These are phyloP conservation scores for Aspergillus sp. DNA, from an alignment of 2,329 filamentous ascomycete species.

Conservation along the genomic window DNA sequence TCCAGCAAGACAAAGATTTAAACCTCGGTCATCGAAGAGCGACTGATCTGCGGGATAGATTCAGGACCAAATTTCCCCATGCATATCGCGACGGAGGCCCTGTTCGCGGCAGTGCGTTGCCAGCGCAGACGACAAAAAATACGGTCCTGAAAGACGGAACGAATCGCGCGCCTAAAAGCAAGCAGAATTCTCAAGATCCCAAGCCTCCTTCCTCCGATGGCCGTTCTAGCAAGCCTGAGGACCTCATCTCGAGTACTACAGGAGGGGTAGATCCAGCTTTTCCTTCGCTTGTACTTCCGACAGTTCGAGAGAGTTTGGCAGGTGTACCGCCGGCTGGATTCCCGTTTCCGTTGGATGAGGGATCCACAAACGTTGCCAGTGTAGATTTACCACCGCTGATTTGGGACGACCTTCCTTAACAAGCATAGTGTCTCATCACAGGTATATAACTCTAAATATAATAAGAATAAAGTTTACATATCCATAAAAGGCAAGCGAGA, in stretches of 20 bases:
- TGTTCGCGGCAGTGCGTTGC: conserved; percentile 33
- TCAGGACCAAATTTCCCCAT: conserved; percentile 60
- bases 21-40: conserved; percentile 53
- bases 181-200: conserved; percentile 13
- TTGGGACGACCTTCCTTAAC: conserved; percentile 39
- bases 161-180: conserved; percentile 7
- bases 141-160: conserved; percentile 7
- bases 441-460: not conserved
- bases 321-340: conserved; percentile 21
- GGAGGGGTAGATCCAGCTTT: conserved; percentile 33
- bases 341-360: conserved; percentile 36
- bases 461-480: not conserved
- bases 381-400: conserved; percentile 37
- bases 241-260: conserved; percentile 12
- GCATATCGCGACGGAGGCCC: conserved; percentile 52
- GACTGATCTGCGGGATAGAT: conserved; percentile 62
- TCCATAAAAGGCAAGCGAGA: not conserved
- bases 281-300: conserved; percentile 31
- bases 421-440: not conserved
- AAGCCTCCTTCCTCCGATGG: conserved; percentile 10
- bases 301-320: conserved; percentile 23
- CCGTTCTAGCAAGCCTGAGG: conserved; percentile 18
- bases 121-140: conserved; percentile 13
- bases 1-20: conserved; percentile 55
- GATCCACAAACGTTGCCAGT: conserved; percentile 16